phyloP scores from a whole-genome alignment of 192 early-diverging fungal species.

The Umbelopsis isabellina region DNA sequence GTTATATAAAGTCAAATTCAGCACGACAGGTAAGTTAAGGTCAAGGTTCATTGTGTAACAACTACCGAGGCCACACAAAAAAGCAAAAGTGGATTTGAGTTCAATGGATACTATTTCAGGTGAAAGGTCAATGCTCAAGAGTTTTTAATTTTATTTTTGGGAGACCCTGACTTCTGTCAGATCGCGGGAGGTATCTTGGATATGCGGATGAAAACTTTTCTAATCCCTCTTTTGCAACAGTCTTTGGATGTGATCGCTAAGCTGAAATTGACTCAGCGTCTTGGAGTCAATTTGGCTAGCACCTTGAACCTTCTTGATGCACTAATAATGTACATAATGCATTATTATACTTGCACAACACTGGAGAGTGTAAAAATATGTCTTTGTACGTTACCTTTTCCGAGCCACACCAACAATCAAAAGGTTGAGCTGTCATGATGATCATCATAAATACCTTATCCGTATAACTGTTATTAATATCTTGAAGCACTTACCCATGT shows the following conservation, averaged over 20 bases:
- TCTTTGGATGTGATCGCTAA: slow-evolving; percentile 53
- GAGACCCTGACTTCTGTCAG: background rate
- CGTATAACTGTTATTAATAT: background rate
- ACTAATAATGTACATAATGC: slow-evolving; percentile 27
- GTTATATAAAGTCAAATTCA: background rate
- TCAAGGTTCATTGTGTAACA: background rate
- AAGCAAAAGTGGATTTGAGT: background rate
- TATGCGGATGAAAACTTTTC: background rate
- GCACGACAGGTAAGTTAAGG: too few relatives aligned
- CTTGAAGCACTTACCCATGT: slow-evolving; percentile 47
- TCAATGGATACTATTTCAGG: background rate
- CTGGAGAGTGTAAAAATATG: background rate
- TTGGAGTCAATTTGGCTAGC: slow-evolving; percentile 49
- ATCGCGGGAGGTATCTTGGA: background rate
- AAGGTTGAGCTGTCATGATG: slow-evolving; percentile 45
- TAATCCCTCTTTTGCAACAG: slow-evolving; percentile 34
- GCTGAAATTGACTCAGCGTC: slow-evolving; percentile 44
- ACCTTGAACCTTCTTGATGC: slow-evolving; percentile 54
- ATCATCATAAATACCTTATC: background rate
- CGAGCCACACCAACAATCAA: slow-evolving; percentile 60
- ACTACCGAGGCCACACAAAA: background rate
- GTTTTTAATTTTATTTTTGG: background rate
- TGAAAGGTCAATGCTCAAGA: background rate
- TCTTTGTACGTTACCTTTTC: slow-evolving; percentile 27
- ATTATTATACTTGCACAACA: too few relatives aligned